Percentiles rank a stretch among this genome's conserved stretches.
phyloP scores from a whole-genome alignment of 2,329 filamentous ascomycete genomes.

The Seiridium cupressi region DNA sequence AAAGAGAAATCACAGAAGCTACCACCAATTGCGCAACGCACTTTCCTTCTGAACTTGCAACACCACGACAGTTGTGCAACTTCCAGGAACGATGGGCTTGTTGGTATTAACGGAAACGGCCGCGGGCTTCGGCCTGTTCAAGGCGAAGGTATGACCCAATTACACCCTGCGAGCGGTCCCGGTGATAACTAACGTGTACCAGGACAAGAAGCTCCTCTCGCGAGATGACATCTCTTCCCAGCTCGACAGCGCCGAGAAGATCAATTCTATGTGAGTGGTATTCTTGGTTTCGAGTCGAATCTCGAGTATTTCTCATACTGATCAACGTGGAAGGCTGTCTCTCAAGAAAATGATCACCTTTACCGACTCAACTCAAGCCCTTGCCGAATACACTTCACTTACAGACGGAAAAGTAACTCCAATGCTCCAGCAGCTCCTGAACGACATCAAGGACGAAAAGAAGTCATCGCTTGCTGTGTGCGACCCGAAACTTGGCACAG shows the following conservation, averaged over 20 bases:
- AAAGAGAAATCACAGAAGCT: no score
- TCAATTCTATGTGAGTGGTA: slow-evolving; percentile 75
- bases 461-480: slow-evolving; percentile 93
- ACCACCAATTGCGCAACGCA: background rate
- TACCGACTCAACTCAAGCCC: slow-evolving; percentile 83
- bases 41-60: background rate
- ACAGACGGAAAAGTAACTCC: slow-evolving; percentile 94
- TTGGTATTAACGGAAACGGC: slow-evolving; percentile 94
- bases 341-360: slow-evolving; percentile 98
- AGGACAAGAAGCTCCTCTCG: slow-evolving; percentile 98
- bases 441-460: slow-evolving; percentile 94
- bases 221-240: slow-evolving; percentile 76
- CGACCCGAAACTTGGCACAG: slow-evolving; percentile 86
- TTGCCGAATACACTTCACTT: slow-evolving; percentile 86
- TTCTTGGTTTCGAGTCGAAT: background rate
- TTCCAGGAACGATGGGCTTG: slow-evolving; percentile 67
- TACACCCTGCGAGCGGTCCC: background rate
- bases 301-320: slow-evolving; percentile 1
- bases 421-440: slow-evolving; percentile 76
- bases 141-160: background rate
- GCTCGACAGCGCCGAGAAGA: slow-evolving; percentile 76
- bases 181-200: slow-evolving; percentile 21
- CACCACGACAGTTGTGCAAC: background rate
- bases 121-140: slow-evolving; percentile 59
- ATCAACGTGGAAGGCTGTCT: slow-evolving; percentile 64